Evolutionary conservation across 73 alveolate genomes (phyloP), one percentile per base, ranked within the genome.

Genomic region (Paramecium biaurelia): DNA sequence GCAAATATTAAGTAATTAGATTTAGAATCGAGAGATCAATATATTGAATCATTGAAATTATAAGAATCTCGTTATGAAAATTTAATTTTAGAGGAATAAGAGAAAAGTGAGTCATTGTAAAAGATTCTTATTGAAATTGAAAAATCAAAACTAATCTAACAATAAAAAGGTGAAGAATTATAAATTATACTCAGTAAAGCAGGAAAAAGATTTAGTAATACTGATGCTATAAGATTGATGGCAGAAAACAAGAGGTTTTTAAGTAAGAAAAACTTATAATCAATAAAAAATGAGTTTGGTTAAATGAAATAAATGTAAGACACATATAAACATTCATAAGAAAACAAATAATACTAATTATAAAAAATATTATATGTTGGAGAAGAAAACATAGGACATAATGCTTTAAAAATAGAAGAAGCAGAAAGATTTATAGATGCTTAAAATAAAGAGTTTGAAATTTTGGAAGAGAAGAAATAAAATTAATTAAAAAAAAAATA

Each of bases 381-480:
- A 5, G 90, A 79, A 23, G 90, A 79, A 63, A 79, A 79, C 24
- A 45, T 79, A 4, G 90, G 90, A 7, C 72, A 79, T 38, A 79
- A 79, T 79, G 42, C 47, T 12, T 47, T 79, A 42, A 79, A 79
- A 79, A 79, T 79, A 37, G 90, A 79, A 21, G 90, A 79, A 79
- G 90, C 90, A 23, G 70, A 79, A 79, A 4, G 42, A 18, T 38
- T 43, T 21, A 79, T 30, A 9, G 42, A 79, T 30, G 28, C n/a
- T 10, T 79, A 30, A 23, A 24, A 43, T 8, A 41, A 79, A 14
- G 90, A 79, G 15, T 30, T 79, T 42, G 90, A 79, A 79, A 43
- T 30, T 15, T 79, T 79, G 23, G 90, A 79, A 45, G 56, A 30
- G 26, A 30, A 43, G 14, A 41, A 79, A 23, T 79, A 38, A 79